Conservation (phyloP, 2,329 filamentous ascomycete species). For the Teratosphaeria gauchensis region DNA sequence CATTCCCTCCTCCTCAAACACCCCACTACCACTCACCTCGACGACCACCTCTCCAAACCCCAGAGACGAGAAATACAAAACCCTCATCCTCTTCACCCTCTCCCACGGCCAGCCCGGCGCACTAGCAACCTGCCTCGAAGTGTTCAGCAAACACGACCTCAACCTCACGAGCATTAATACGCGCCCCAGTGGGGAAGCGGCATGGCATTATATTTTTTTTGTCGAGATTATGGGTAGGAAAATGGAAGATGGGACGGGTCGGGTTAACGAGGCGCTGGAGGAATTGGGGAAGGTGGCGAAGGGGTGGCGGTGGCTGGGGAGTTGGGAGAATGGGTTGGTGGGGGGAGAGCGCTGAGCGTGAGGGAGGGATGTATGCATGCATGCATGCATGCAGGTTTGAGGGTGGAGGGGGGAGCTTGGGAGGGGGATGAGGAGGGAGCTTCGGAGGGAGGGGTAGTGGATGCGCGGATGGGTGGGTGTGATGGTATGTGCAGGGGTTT, state of each 20-base stretch:
- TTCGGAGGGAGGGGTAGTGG: no score
- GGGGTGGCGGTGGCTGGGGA: slow-evolving; percentile 48
- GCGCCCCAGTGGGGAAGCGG: slow-evolving; percentile 60
- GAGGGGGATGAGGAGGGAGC: background rate
- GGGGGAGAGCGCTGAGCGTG: background rate
- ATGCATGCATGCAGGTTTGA: background rate
- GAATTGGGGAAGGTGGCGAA: slow-evolving; percentile 50
- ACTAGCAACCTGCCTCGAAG: slow-evolving; percentile 67
- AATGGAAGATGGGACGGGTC: slow-evolving; percentile 40
- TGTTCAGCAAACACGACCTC: slow-evolving; percentile 52
- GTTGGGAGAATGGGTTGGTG: slow-evolving; percentile 19
- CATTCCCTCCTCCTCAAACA: no score
- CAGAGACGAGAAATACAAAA: slow-evolving; percentile 42
- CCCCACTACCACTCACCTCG: no score
- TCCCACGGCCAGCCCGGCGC: slow-evolving; percentile 68
- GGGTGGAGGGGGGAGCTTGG: background rate
- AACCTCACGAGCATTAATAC: slow-evolving; percentile 90
- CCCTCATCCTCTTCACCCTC: slow-evolving; percentile 74
- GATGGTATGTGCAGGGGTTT: no score
- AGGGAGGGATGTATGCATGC: background rate
- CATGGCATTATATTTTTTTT: slow-evolving; percentile 93
- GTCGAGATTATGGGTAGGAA: slow-evolving; percentile 71
- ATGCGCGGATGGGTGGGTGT: no score
- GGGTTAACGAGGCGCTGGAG: slow-evolving; percentile 50
- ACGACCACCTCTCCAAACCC: no score